phyloP scores from a whole-genome alignment of 441 rosid genomes.

The Euphorbia schlechtendalii region DNA sequence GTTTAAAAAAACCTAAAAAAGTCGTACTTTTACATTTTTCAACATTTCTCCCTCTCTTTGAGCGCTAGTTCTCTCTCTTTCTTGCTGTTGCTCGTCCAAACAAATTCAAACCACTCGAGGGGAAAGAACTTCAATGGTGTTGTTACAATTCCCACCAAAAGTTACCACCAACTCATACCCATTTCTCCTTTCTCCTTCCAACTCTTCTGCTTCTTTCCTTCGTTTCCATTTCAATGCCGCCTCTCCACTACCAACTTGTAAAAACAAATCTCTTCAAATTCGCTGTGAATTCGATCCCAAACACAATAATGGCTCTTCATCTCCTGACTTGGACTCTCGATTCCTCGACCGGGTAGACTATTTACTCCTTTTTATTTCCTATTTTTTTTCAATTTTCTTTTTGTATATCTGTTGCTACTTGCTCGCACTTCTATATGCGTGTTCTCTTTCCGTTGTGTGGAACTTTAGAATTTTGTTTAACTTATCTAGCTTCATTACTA shows the following conservation, averaged over 20 bases:
- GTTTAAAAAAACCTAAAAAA: too few relatives aligned
- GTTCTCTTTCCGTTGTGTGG: not conserved
- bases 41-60: too few relatives aligned
- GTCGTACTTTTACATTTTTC: too few relatives aligned
- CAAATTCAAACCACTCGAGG: not conserved
- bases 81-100: not conserved
- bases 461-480: not conserved
- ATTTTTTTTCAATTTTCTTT: not conserved
- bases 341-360: slow-evolving; percentile 65
- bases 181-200: slow-evolving; percentile 16
- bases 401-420: not conserved
- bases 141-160: slow-evolving; percentile 25
- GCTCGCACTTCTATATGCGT: not conserved
- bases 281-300: slow-evolving; percentile 44
- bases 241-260: slow-evolving; percentile 24
- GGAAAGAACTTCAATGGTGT: slow-evolving; percentile 22
- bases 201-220: slow-evolving; percentile 7
- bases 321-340: slow-evolving; percentile 56
- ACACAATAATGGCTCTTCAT: slow-evolving; percentile 48
- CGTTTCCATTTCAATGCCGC: slow-evolving; percentile 23
- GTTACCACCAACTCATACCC: slow-evolving; percentile 22
- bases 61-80: too few relatives aligned
- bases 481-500: not conserved
- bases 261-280: slow-evolving; percentile 25
- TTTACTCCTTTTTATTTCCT: not conserved